phyloP scores from a whole-genome alignment of 768 basidiomycete genomes.

The Suillus americanus region DNA sequence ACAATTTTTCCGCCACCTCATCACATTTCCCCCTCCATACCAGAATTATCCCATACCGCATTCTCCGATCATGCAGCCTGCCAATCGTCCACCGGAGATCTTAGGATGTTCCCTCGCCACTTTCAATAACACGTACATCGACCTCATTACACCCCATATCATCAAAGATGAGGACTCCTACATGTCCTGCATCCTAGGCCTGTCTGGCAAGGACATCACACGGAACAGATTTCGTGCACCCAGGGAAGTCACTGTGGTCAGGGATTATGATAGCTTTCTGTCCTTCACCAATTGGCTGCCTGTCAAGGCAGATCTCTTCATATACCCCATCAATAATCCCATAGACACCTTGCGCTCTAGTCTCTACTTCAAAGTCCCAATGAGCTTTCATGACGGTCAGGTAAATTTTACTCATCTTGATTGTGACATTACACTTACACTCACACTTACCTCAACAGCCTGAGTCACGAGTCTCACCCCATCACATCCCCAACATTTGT shows the following conservation, averaged over 20 bases:
- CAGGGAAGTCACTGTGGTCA: background rate
- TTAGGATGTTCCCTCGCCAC: too few species aligned
- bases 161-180: too few species aligned
- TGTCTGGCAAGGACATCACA: background rate
- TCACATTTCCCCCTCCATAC: too few species aligned
- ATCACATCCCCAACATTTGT: conserved; percentile 1
- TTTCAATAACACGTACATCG: too few species aligned
- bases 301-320: background rate
- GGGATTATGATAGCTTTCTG: conserved; percentile 1
- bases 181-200: background rate
- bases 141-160: too few species aligned
- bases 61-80: too few species aligned
- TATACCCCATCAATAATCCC: background rate
- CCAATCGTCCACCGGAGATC: too few species aligned
- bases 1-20: too few species aligned
- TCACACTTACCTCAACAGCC: background rate
- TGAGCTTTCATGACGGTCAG: background rate
- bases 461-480: background rate
- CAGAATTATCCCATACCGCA: too few species aligned
- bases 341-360: background rate
- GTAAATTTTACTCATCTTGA: background rate
- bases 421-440: background rate
- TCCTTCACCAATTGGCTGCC: background rate
- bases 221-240: background rate
- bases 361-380: background rate